phyloP scores from a whole-genome alignment of 352 stramenopile genomes.

The Phytophthora sp. region DNA sequence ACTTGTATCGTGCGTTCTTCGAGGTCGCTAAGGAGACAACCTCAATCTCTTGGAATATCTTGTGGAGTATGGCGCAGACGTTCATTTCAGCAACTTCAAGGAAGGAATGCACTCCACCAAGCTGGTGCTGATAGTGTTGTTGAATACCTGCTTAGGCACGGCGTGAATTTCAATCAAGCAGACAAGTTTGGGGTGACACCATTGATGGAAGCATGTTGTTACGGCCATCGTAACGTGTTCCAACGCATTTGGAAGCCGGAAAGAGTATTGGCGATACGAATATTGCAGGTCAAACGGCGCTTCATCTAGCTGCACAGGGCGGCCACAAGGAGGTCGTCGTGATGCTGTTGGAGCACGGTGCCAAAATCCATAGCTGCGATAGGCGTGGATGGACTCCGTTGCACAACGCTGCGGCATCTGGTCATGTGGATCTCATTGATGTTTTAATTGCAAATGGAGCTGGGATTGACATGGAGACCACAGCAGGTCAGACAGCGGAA shows the following conservation, averaged over 20 bases:
- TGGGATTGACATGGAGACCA: background rate
- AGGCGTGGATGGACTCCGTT: constrained; percentile 10
- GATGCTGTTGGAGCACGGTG: background rate
- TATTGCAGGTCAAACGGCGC: background rate
- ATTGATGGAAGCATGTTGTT: background rate
- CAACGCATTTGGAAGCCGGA: background rate
- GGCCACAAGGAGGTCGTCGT: background rate
- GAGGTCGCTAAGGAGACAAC: too few species aligned
- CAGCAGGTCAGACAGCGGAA: background rate
- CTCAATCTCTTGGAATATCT: background rate
- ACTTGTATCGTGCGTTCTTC: background rate
- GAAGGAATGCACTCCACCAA: background rate
- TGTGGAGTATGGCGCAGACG: background rate
- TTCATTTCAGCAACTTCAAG: background rate
- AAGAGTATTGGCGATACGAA: background rate
- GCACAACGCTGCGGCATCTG: background rate
- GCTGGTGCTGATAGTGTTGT: background rate
- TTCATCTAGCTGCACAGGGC: constrained; percentile 9
- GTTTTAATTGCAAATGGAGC: background rate
- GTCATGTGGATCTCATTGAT: background rate
- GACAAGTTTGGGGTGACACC: constrained; percentile 13
- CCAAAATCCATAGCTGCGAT: background rate
- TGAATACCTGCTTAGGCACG: background rate
- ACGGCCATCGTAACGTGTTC: background rate
- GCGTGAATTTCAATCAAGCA: background rate